These are phyloP conservation scores for Talaromyces liani DNA, from an alignment of 495 filamentous ascomycete genomes.

Conservation along the genomic window DNA sequence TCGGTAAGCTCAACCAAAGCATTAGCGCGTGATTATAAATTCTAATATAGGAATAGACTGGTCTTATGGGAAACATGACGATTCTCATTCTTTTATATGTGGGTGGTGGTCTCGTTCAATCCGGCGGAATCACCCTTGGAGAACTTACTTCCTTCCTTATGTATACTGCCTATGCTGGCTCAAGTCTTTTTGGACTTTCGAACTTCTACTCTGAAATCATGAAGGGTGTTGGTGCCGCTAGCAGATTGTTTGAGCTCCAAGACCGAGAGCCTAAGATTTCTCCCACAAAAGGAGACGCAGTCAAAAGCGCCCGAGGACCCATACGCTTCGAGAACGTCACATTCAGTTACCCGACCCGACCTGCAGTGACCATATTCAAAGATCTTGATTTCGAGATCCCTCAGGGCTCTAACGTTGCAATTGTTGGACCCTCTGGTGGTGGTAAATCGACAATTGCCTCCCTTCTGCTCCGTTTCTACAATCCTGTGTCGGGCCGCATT, in stretches of 20 bases:
- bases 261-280: constrained; percentile 84
- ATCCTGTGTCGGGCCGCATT: constrained; percentile 68
- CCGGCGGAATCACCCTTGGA: constrained; percentile 78
- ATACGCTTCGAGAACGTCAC: constrained; percentile 79
- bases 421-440: constrained; percentile 90
- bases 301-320: constrained; percentile 73
- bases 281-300: constrained; percentile 68
- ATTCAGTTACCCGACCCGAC: constrained; percentile 87
- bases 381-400: constrained; percentile 84
- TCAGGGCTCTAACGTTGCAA: constrained; percentile 87
- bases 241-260: constrained; percentile 89
- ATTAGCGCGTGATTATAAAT: neutral
- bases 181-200: constrained; percentile 84
- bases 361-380: constrained; percentile 85
- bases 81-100: constrained; percentile 87
- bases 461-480: constrained; percentile 84
- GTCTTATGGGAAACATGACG: constrained; percentile 91
- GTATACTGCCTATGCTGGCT: constrained; percentile 92
- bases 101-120: constrained; percentile 81
- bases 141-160: constrained; percentile 97
- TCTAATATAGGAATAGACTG: constrained; percentile 41
- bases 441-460: constrained; percentile 93
- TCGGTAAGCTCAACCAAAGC: constrained; percentile 33
- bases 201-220: constrained; percentile 97
- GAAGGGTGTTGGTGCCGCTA: constrained; percentile 96